Evolutionary conservation across 2,329 filamentous ascomycete genomes (phyloP), one percentile per base, ranked within the genome.

Genomic region (Penicillium polonicum): DNA sequence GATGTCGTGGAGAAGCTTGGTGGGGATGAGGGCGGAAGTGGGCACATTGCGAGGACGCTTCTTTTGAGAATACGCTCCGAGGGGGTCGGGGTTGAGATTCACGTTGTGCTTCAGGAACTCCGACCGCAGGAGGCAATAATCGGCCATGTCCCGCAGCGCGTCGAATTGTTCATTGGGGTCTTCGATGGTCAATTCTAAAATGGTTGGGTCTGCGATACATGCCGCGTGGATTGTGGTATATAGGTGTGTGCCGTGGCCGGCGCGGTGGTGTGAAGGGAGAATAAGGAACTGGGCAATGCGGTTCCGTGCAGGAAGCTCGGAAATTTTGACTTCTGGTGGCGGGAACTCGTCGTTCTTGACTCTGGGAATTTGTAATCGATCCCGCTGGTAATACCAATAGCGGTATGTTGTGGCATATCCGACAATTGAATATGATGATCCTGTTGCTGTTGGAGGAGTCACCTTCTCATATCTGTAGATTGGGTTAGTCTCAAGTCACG

Each of bases 261-360:
- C 85, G 60, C 85, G 83, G 72, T 97, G 92, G 74, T 91, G 96
- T 6, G 91, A 89, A 2, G 92, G 92, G 12, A 99, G 81, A 61
- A 99, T 88, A 60, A 99, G 71, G 74, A 97, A 97, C 73, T 99
- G 94, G 0, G 93, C 96, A 63, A 99, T 90, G 44, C 95, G 85
- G 59, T 91, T 86, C 39, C 93, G 87, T 66, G 88, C 89, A 13
- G 90, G 88, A 2, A 92, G 82, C 48, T 87, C 78, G 5, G 83
- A 73, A 62, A 88, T 79, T n/a, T 75, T 70, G 48, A 81, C 70
- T 52, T 72, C 77, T 68, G 63, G 72, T 58, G 51, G 78, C 29
- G 76, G 78, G 60, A 78, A 78, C 29, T 72, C 60, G 73, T 58
- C 83, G 68, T 70, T 81, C 21, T 72, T 70, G 15, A 73, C 60